phyloP scores from a whole-genome alignment of 768 basidiomycete genomes.

The Termitomyces sp. region DNA sequence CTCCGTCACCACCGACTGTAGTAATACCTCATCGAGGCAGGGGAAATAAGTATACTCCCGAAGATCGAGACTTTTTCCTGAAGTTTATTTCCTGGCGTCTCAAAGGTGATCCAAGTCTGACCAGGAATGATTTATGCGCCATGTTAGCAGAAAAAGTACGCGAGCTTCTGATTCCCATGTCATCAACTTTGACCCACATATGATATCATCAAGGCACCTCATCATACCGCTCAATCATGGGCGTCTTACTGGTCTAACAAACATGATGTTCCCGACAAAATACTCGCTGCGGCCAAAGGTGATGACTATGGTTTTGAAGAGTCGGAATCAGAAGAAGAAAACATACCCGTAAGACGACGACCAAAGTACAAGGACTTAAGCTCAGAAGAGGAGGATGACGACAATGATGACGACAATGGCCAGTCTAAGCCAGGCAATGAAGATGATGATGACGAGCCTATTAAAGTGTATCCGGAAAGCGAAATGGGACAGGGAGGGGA shows the following conservation, averaged over 20 bases:
- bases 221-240: constrained; percentile 65
- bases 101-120: constrained; percentile 48
- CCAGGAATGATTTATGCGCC: constrained; percentile 51
- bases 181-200: constrained; percentile 7
- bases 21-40: constrained; percentile 41
- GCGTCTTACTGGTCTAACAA: constrained; percentile 62
- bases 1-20: constrained; percentile 62
- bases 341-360: constrained; percentile 18
- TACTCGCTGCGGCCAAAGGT: constrained; percentile 42
- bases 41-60: constrained; percentile 63
- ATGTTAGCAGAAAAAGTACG: constrained; percentile 54
- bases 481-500: constrained; percentile 53
- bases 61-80: constrained; percentile 65
- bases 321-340: constrained; percentile 23
- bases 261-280: constrained; percentile 66
- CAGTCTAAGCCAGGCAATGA: constrained; percentile 24
- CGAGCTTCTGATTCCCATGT: constrained; percentile 3
- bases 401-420: constrained; percentile 23
- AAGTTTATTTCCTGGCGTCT: constrained; percentile 64
- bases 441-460: constrained; percentile 31
- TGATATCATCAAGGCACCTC: constrained; percentile 49
- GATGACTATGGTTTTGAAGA: constrained; percentile 27
- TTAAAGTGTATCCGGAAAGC: constrained; percentile 33
- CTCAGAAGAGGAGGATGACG: constrained; percentile 29
- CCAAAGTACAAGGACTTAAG: constrained; percentile 33